A percentile compares a stretch with the other conserved stretches of the same genome.
Conservation (phyloP, 192 early-diverging fungal species). For the Cetraspora pellucida region DNA sequence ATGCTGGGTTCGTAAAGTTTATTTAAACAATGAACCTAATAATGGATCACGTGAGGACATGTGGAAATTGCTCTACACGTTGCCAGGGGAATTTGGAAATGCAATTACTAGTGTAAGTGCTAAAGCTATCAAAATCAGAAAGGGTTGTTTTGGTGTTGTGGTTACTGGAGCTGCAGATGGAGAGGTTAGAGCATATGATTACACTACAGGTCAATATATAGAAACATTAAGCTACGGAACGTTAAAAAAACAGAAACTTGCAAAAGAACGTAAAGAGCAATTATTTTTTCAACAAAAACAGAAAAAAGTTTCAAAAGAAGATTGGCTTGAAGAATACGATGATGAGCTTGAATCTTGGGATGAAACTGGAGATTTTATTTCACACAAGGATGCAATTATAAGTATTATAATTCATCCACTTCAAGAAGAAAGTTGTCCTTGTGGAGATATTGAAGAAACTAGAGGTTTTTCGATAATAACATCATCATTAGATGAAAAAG, state of each 20-base stretch:
- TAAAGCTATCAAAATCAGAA: slow-evolving; percentile 21
- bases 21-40: not conserved
- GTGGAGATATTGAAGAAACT: slow-evolving; percentile 14
- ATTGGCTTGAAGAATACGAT: not conserved
- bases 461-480: slow-evolving; percentile 27
- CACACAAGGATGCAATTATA: slow-evolving; percentile 19
- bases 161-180: slow-evolving; percentile 30
- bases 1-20: slow-evolving; percentile 18
- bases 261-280: slow-evolving; percentile 15
- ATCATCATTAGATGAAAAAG: slow-evolving; percentile 26
- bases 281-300: not conserved
- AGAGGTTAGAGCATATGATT: slow-evolving; percentile 31
- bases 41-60: not conserved
- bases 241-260: not conserved
- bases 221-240: slow-evolving; percentile 20
- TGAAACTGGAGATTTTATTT: slow-evolving; percentile 8
- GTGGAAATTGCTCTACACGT: slow-evolving; percentile 30
- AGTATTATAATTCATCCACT: slow-evolving; percentile 30
- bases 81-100: not conserved
- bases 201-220: slow-evolving; percentile 3
- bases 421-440: slow-evolving; percentile 26
- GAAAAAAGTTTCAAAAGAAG: slow-evolving; percentile 4
- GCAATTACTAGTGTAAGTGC: slow-evolving; percentile 26
- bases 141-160: slow-evolving; percentile 3
- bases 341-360: slow-evolving; percentile 6